Percentiles rank a stretch among this genome's conserved stretches.
Evolutionary conservation across 1,139 yeast species (phyloP).

Genomic region (Kodamaea suecica): DNA sequence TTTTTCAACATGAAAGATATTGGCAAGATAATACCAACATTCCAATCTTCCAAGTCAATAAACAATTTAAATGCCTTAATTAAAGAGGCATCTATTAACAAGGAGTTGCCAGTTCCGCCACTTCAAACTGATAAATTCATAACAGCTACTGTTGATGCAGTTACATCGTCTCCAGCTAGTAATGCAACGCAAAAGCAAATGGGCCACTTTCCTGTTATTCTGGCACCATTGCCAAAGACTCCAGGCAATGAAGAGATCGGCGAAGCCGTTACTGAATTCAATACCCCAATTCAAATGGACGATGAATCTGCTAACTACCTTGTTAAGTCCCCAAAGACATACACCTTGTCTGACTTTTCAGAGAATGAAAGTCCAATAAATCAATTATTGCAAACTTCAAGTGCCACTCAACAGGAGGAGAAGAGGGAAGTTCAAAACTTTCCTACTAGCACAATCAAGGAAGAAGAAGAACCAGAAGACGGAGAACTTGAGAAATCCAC

Average conservation of each 20-base stretch:
- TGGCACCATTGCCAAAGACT: constrained; percentile 4
- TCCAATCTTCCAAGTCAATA: constrained; percentile 33
- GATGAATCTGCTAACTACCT: constrained; percentile 21
- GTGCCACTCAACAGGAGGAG: constrained; percentile 12
- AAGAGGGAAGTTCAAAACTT: constrained; percentile 18
- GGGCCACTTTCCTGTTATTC: no score
- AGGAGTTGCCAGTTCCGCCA: constrained; percentile 6
- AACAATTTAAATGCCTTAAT: constrained; percentile 25
- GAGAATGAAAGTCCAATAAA: constrained; percentile 40
- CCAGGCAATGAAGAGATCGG: constrained; percentile 4
- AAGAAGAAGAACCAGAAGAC: constrained; percentile 33
- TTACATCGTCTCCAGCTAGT: not conserved
- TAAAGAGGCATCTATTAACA: constrained; percentile 14
- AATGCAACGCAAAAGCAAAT: not conserved
- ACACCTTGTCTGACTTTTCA: constrained; percentile 36
- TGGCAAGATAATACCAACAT: constrained; percentile 38
- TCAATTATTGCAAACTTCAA: constrained; percentile 31
- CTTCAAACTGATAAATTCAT: constrained; percentile 5
- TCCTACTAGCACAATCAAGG: constrained; percentile 39
- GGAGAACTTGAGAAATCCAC: constrained; percentile 13
- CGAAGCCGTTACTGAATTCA: constrained; percentile 1
- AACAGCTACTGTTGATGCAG: not conserved
- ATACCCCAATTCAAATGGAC: constrained; percentile 2
- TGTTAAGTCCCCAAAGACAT: constrained; percentile 46
- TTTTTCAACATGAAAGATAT: constrained; percentile 37